These are phyloP conservation scores for Fimicolochytrium jonesii DNA, from an alignment of 192 early-diverging fungal genomes.

Conservation along the genomic window DNA sequence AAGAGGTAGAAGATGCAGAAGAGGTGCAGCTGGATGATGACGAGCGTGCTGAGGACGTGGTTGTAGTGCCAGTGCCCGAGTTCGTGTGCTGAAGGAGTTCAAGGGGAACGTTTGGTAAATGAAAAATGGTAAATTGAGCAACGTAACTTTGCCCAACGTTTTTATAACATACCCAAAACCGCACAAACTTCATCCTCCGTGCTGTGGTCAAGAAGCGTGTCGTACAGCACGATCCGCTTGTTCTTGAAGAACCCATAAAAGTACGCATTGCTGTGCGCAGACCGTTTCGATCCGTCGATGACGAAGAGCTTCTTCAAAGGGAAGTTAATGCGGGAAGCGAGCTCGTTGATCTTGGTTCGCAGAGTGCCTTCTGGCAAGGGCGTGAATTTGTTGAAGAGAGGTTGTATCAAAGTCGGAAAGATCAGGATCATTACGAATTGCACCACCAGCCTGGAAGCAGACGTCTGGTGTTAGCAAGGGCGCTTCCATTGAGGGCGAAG, in stretches of 20 bases:
- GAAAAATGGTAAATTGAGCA: background rate
- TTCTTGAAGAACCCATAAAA: constrained; percentile 95
- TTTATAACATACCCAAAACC: constrained; percentile 67
- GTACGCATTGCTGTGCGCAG: constrained; percentile 92
- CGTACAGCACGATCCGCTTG: constrained; percentile 94
- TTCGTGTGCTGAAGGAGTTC: constrained; percentile 70
- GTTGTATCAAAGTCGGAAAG: constrained; percentile 93
- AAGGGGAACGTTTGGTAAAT: background rate
- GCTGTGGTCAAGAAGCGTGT: constrained; percentile 85
- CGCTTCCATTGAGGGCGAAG: background rate
- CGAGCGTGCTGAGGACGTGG: constrained; percentile 76
- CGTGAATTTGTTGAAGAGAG: constrained; percentile 95
- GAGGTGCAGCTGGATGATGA: constrained; percentile 68
- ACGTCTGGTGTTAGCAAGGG: background rate
- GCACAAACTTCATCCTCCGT: constrained; percentile 83
- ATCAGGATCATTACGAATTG: constrained; percentile 55
- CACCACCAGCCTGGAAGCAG: constrained; percentile 32
- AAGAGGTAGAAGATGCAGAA: constrained; percentile 58
- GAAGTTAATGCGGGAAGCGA: constrained; percentile 79
- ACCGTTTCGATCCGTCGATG: constrained; percentile 90
- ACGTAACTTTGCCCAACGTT: background rate
- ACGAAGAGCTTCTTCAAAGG: constrained; percentile 92
- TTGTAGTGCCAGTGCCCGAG: constrained; percentile 91
- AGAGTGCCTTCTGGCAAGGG: constrained; percentile 81
- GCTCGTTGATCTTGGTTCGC: constrained; percentile 69